phyloP scores from a whole-genome alignment of 1,284 basidiomycete genomes.

The Rhodotorula glutinis region DNA sequence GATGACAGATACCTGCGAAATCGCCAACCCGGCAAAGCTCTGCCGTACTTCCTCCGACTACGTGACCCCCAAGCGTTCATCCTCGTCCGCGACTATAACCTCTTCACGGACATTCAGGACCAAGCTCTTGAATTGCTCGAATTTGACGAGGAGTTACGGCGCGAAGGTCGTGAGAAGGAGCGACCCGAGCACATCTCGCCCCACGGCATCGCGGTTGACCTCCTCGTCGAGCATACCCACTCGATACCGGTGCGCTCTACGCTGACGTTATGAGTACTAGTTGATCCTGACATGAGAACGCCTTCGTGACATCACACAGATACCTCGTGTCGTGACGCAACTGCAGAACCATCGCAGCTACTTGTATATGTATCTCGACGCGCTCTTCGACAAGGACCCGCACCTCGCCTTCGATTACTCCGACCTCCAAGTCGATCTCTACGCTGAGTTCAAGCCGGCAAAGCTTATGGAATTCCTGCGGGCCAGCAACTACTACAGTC shows the following conservation, averaged over 20 bases:
- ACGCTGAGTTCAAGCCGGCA: constrained; percentile 77
- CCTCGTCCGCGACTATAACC: constrained; percentile 86
- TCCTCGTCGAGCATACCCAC: constrained; percentile 91
- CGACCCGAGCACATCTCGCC: constrained; percentile 32
- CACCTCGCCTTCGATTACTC: constrained; percentile 75
- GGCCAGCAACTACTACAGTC: constrained; percentile 84
- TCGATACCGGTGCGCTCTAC: constrained; percentile 91
- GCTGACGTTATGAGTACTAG: no score
- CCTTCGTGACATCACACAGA: constrained; percentile 53
- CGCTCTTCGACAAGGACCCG: constrained; percentile 81
- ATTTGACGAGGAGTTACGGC: constrained; percentile 84
- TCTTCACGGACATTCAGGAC: constrained; percentile 92
- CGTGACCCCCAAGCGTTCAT: constrained; percentile 88
- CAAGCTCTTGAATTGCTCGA: constrained; percentile 87
- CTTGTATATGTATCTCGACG: constrained; percentile 89
- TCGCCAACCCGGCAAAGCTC: constrained; percentile 86
- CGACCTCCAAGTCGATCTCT: constrained; percentile 80
- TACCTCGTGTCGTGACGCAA: constrained; percentile 81
- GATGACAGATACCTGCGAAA: constrained; percentile 69
- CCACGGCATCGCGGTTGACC: constrained; percentile 67
- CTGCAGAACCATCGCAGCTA: constrained; percentile 72
- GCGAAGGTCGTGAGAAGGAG: constrained; percentile 46
- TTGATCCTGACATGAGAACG: no score
- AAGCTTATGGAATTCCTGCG: constrained; percentile 87
- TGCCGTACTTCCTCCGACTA: constrained; percentile 83